phyloP scores from a whole-genome alignment of 805 yeast genomes.

The Maudiozyma serrabonitensis region DNA sequence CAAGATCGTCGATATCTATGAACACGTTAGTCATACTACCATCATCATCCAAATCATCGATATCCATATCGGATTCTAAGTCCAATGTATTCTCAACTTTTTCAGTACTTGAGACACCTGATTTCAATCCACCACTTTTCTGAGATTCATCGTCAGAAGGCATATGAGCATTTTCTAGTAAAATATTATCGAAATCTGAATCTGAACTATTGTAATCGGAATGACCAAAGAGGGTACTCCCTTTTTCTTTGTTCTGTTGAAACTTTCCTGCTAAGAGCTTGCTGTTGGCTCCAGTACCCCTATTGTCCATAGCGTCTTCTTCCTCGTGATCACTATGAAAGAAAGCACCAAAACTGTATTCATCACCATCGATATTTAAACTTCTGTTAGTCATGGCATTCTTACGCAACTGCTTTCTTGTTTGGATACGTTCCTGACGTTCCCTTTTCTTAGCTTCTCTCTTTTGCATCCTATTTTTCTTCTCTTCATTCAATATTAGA shows the following conservation, averaged over 20 bases:
- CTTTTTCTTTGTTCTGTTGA: neutral
- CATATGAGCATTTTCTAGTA: slow-evolving; percentile 26
- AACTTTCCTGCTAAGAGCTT: slow-evolving; percentile 1
- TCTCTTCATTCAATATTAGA: slow-evolving; percentile 25
- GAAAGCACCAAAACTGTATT: slow-evolving; percentile 27
- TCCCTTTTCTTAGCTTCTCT: slow-evolving; percentile 24
- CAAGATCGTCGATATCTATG: slow-evolving; percentile 31
- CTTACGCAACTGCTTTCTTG: slow-evolving; percentile 19
- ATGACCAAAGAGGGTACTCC: slow-evolving; percentile 1
- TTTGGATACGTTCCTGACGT: slow-evolving; percentile 22
- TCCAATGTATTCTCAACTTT: slow-evolving; percentile 4
- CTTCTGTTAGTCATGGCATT: slow-evolving; percentile 28
- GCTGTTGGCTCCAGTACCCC: neutral
- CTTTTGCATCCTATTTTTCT: slow-evolving; percentile 16
- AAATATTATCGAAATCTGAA: slow-evolving; percentile 28
- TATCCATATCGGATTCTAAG: slow-evolving; percentile 6
- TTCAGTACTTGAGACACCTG: slow-evolving; percentile 7
- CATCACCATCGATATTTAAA: slow-evolving; percentile 31
- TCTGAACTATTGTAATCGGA: slow-evolving; percentile 21
- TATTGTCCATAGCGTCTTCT: slow-evolving; percentile 1
- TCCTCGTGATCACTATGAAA: slow-evolving; percentile 26
- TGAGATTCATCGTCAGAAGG: slow-evolving; percentile 30
- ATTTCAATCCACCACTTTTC: slow-evolving; percentile 14
- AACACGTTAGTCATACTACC: slow-evolving; percentile 33
- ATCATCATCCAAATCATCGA: slow-evolving; percentile 26